Evolutionary conservation across 2,329 filamentous ascomycete genomes (phyloP).

Genomic region (Fonsecaea erecta): DNA sequence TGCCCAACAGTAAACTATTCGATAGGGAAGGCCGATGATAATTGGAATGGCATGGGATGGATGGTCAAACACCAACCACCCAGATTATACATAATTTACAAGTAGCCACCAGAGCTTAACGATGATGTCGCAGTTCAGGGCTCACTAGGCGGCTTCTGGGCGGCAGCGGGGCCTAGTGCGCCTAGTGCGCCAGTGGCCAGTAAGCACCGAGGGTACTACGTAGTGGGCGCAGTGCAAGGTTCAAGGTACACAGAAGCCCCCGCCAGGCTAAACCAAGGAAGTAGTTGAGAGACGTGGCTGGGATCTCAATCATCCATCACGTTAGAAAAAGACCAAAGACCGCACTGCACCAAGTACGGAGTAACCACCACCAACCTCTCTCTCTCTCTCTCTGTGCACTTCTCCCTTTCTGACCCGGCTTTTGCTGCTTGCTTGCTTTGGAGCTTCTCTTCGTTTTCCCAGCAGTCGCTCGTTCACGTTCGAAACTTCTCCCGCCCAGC

Average conservation of each 20-base stretch:
- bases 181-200: no score
- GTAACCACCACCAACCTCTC: slow-evolving; percentile 6
- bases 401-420: background rate
- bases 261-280: background rate
- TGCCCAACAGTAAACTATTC: background rate
- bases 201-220: no score
- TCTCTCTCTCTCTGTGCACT: slow-evolving; percentile 1
- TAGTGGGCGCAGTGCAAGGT: no score
- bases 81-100: slow-evolving; percentile 6
- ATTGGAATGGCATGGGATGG: background rate
- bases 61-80: slow-evolving; percentile 27
- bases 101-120: background rate
- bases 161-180: background rate
- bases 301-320: slow-evolving; percentile 11
- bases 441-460: background rate
- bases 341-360: slow-evolving; percentile 7
- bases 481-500: background rate
- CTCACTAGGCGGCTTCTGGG: background rate
- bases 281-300: slow-evolving; percentile 9
- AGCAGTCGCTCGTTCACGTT: slow-evolving; percentile 18
- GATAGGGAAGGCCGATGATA: background rate
- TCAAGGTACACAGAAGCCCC: background rate
- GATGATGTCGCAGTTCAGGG: background rate
- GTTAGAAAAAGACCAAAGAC: background rate
- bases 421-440: background rate